Evolutionary conservation across 345 rosid genomes (phyloP).

Genomic region (Lepidium africanum): DNA sequence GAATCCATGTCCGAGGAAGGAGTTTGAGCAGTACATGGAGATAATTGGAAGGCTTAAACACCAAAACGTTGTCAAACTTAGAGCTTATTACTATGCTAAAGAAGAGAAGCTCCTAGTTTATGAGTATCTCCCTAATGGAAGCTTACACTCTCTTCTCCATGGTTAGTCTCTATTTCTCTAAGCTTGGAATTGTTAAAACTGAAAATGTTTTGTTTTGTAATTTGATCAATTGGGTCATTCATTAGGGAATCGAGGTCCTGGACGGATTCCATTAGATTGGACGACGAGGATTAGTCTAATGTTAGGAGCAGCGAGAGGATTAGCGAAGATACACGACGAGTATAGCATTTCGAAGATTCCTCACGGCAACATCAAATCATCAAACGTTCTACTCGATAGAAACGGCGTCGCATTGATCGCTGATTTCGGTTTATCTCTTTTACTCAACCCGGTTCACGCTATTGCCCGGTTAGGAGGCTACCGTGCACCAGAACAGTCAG

Average conservation of each 20-base stretch:
- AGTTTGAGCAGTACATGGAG: conserved; percentile 95
- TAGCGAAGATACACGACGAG: conserved; percentile 74
- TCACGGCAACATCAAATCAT: conserved; percentile 81
- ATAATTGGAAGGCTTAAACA: conserved; percentile 75
- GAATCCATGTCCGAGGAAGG: conserved; percentile 82
- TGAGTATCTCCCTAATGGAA: conserved; percentile 89
- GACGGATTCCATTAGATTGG: conserved; percentile 95
- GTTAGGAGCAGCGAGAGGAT: conserved; percentile 82
- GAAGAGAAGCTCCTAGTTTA: conserved; percentile 92
- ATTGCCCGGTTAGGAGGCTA: conserved; percentile 88
- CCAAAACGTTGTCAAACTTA: conserved; percentile 59
- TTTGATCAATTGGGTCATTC: not conserved
- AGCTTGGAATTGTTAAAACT: not conserved
- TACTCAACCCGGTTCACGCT: conserved; percentile 80
- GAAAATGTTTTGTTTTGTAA: not conserved
- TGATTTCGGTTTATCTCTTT: conserved; percentile 81
- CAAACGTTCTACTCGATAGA: conserved; percentile 76
- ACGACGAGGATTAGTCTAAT: conserved; percentile 89
- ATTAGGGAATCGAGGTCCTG: conserved; percentile 75
- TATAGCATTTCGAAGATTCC: conserved; percentile 56
- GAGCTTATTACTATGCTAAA: conserved; percentile 86
- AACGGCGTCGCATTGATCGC: conserved; percentile 79
- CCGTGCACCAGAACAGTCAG: conserved; percentile 86
- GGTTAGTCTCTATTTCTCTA: conserved; percentile 35
- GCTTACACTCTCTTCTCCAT: conserved; percentile 78